Base-by-base conservation (phyloP, 345 rosid species). In the Anastatica hierochuntica region DNA sequence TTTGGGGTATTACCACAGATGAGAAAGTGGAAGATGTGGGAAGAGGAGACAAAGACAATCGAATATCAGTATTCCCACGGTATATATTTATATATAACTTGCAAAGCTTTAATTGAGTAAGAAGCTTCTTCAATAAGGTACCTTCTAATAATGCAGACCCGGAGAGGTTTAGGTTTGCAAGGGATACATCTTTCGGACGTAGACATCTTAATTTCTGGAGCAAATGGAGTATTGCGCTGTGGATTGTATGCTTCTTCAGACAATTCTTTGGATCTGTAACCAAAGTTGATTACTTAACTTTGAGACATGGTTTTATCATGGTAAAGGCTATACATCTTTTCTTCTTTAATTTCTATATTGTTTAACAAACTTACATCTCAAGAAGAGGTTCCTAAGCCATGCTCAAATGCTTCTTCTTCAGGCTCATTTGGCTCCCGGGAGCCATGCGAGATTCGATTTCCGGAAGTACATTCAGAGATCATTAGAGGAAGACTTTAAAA, bases 191-290 rank as follows among this genome's bases (percentile, higher is more conserved):
- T 2, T 92, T 92, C 10, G 99, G 99, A 7, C 69, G 85, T 45
- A 79, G 99, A 49, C 99, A 92, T 53, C 1, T 88, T 56, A 74
- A 62, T 18, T 44, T 77, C 41, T 83, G 99, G 97, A 81, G 90
- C 49, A 68, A 67, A 41, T 63, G 59, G 9, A 64, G 87, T 1
- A 8, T 77, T 33, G 72, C 80, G 10, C 41, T 85, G 17, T 88
- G 97, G 95, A 83, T 78, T 15, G 98, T 81, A 73, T 85, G 90
- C 64, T 92, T 92, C 77, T 88, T 83, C 53, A 78, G 97, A 47
- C 98, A 92, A 60, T 92, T 92, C 69, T 72, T 81, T 49, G 58
- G 82, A 47, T 88, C 98, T 7, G 90, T 92, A 19, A 79, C 87
- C 37, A 92, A 81, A 70, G 79, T 83, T 38, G 98, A 92, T 72